Conservation (phyloP, 148 eudicot genomes). For the Simmondsia chinensis region DNA sequence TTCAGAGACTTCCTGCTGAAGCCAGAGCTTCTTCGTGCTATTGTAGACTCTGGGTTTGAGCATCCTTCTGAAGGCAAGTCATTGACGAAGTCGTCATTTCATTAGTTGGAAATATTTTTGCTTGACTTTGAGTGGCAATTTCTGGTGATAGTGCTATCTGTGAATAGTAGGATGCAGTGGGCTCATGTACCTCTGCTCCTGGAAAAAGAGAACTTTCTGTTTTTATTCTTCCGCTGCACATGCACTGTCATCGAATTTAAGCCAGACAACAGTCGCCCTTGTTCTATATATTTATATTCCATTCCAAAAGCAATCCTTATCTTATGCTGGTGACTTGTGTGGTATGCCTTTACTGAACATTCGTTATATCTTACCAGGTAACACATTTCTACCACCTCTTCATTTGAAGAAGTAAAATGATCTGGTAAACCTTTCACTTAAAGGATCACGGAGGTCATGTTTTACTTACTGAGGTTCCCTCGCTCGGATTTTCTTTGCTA, state of each 20-base stretch:
- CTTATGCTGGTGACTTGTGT: neutral
- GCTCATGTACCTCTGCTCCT: no score
- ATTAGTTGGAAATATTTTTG: no score
- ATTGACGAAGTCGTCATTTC: no score
- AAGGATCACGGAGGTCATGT: constrained; percentile 33
- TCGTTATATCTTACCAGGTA: constrained; percentile 31
- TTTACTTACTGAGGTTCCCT: constrained; percentile 47
- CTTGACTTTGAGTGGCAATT: neutral
- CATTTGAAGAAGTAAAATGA: constrained; percentile 34
- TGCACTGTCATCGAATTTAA: no score
- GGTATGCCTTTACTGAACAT: neutral
- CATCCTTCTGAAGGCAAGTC: constrained; percentile 73
- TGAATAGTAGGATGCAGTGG: no score
- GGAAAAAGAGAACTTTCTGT: no score
- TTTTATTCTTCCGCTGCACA: no score
- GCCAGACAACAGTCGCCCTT: no score
- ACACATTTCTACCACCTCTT: constrained; percentile 26
- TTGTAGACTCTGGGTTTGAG: constrained; percentile 65
- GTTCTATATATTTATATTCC: no score
- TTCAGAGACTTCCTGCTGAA: constrained; percentile 61
- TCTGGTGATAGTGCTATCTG: no score
- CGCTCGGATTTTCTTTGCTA: constrained; percentile 48
- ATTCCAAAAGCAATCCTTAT: no score
- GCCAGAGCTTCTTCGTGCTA: constrained; percentile 62
- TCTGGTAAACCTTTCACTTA: constrained; percentile 51